Evolutionary conservation across 148 eudicot species (phyloP).

Genomic region (Rhododendron ferrugineum): DNA sequence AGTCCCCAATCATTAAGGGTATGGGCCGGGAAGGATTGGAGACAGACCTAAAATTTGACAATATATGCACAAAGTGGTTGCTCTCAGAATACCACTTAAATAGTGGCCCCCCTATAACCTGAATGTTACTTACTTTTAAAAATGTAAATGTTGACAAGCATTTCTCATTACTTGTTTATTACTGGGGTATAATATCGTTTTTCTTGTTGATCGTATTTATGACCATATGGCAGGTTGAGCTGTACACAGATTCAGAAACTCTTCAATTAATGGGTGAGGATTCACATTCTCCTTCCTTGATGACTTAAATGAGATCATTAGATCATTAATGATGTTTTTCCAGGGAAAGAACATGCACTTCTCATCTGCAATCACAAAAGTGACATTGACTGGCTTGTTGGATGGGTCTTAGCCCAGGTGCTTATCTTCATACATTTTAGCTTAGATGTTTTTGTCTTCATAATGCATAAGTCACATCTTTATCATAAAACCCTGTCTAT

Average conservation of each 20-base stretch:
- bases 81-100: too few species aligned
- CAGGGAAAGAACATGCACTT: slow-evolving; percentile 95
- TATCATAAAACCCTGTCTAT: not conserved
- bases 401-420: slow-evolving; percentile 98
- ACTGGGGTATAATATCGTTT: not conserved
- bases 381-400: slow-evolving; percentile 96
- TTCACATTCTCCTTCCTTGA: not conserved
- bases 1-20: too few species aligned
- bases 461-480: not conserved
- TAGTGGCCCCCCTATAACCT: too few species aligned
- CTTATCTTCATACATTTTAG: not conserved
- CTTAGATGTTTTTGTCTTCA: not conserved
- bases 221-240: slow-evolving; percentile 51
- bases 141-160: not conserved
- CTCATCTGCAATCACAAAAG: slow-evolving; percentile 75
- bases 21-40: too few species aligned
- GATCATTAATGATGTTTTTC: not conserved
- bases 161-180: not conserved
- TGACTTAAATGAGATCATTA: slow-evolving; percentile 1
- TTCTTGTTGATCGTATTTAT: not conserved
- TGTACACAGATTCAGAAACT: slow-evolving; percentile 70
- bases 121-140: not conserved
- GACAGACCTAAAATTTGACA: too few species aligned
- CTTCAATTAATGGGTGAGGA: slow-evolving; percentile 65
- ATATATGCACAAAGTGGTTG: too few species aligned